phyloP scores from a whole-genome alignment of 257 asterid genomes.

The Nicotiana obtusifolia region DNA sequence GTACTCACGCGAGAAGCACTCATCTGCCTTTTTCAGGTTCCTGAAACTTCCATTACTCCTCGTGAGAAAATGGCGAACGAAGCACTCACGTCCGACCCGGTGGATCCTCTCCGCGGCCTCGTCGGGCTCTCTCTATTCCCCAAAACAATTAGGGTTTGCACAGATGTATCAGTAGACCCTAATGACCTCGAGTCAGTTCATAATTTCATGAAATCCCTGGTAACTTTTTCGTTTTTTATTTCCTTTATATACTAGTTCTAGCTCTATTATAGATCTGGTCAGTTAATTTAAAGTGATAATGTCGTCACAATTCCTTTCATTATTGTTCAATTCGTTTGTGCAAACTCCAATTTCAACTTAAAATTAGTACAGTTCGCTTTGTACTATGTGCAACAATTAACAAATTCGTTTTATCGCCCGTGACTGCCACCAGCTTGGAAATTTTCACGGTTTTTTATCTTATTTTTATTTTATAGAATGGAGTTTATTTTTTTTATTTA shows the following conservation, averaged over 20 bases:
- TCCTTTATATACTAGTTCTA: neutral
- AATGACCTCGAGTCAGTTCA: constrained; percentile 51
- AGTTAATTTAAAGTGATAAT: neutral
- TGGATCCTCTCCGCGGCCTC: constrained; percentile 49
- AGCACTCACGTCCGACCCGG: constrained; percentile 21
- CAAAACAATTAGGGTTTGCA: constrained; percentile 44
- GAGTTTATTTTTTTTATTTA: neutral
- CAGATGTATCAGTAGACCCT: constrained; percentile 21
- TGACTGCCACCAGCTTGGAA: no score
- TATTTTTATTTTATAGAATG: neutral
- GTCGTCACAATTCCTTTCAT: neutral
- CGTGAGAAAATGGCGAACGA: constrained; percentile 28
- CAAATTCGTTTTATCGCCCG: no score
- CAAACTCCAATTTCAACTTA: neutral
- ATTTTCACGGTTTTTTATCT: no score
- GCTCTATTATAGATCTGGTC: constrained; percentile 8
- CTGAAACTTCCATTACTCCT: neutral
- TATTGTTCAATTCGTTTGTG: neutral
- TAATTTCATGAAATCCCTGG: constrained; percentile 55
- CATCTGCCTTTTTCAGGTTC: neutral
- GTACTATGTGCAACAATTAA: no score
- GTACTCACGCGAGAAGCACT: neutral
- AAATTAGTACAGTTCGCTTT: neutral
- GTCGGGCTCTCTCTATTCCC: constrained; percentile 47
- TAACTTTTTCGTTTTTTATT: constrained; percentile 7